Percentiles rank a stretch among this genome's conserved stretches.
phyloP scores from a whole-genome alignment of 1,284 basidiomycete genomes.

The Fistulina hepatica region DNA sequence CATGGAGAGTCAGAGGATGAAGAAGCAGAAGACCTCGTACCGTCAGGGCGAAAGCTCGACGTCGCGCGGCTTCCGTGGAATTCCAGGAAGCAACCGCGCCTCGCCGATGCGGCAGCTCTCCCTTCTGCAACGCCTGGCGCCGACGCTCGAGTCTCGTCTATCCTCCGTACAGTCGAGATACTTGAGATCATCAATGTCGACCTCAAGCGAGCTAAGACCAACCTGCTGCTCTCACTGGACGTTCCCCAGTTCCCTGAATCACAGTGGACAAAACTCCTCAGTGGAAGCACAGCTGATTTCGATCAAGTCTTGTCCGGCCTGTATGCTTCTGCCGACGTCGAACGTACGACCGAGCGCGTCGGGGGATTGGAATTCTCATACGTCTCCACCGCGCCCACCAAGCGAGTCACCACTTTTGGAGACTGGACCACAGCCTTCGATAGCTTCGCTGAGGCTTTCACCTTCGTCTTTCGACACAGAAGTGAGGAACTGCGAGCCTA shows the following conservation, averaged over 20 bases:
- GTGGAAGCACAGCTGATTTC: constrained; percentile 12
- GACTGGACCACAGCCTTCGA: constrained; percentile 23
- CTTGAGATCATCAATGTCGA: background rate
- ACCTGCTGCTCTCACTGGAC: constrained; percentile 4
- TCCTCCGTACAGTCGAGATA: background rate
- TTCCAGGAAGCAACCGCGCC: too few relatives aligned
- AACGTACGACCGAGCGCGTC: constrained; percentile 13
- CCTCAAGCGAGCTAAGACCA: background rate
- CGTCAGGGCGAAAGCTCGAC: background rate
- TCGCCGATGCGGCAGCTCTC: background rate
- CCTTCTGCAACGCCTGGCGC: too few relatives aligned
- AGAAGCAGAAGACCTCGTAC: background rate
- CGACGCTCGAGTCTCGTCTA: too few relatives aligned
- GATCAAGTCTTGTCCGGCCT: constrained; percentile 18
- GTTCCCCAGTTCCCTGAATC: constrained; percentile 12
- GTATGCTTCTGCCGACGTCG: constrained; percentile 12
- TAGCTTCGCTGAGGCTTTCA: constrained; percentile 11
- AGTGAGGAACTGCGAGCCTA: constrained; percentile 19
- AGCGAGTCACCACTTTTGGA: constrained; percentile 14
- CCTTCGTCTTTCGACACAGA: constrained; percentile 22
- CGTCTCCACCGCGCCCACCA: constrained; percentile 11
- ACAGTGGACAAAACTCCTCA: constrained; percentile 13
- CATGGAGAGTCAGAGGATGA: background rate
- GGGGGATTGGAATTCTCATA: constrained; percentile 14
- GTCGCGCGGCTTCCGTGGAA: background rate